Evolutionary conservation across 345 rosid species (phyloP).

Genomic region (Arabidopsis suecica): DNA sequence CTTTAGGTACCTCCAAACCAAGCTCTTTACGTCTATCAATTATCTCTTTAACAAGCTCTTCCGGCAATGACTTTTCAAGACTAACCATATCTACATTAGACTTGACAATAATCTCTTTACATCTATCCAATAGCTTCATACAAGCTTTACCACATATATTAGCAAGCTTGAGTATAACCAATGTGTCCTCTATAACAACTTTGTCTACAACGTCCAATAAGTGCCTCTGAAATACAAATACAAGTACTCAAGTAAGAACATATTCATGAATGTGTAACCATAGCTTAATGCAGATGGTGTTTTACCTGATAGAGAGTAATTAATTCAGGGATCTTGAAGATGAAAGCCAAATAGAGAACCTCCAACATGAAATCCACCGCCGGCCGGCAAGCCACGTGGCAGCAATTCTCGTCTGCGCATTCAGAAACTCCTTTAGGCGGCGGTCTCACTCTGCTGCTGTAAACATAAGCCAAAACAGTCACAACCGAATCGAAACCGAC

Average conservation of each 20-base stretch:
- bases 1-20: slow-evolving; percentile 46
- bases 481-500: slow-evolving; percentile 62
- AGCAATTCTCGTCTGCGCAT: slow-evolving; percentile 77
- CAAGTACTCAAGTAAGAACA: not conserved
- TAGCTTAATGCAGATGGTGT: not conserved
- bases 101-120: slow-evolving; percentile 58
- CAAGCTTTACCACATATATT: slow-evolving; percentile 60
- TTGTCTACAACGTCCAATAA: slow-evolving; percentile 67
- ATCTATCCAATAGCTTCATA: slow-evolving; percentile 53
- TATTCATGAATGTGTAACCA: not conserved
- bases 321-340: slow-evolving; percentile 67
- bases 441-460: slow-evolving; percentile 69
- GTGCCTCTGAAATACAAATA: slow-evolving; percentile 57
- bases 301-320: slow-evolving; percentile 72
- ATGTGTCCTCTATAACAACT: slow-evolving; percentile 60
- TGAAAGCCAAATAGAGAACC: slow-evolving; percentile 68
- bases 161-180: slow-evolving; percentile 68
- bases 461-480: slow-evolving; percentile 69
- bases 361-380: slow-evolving; percentile 71
- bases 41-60: slow-evolving; percentile 54
- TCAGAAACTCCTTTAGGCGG: slow-evolving; percentile 57
- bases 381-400: slow-evolving; percentile 76
- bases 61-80: slow-evolving; percentile 70
- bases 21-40: slow-evolving; percentile 51
- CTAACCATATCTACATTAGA: slow-evolving; percentile 65